Percentiles rank a stretch among this genome's conserved stretches.
Conservation (phyloP, 768 basidiomycete species). For the Ramaria sp. region DNA sequence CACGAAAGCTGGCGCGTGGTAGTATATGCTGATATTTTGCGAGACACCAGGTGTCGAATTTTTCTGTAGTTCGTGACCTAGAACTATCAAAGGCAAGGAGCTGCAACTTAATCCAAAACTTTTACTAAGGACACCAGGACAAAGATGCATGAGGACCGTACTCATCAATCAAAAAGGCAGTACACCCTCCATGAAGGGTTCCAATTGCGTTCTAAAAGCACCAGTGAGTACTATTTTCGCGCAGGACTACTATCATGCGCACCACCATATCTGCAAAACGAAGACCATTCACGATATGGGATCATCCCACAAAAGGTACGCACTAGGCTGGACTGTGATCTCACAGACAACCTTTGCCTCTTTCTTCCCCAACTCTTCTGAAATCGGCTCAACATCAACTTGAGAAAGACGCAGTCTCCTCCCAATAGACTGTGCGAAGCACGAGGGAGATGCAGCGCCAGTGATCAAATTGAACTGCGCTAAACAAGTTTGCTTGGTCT, state of each 20-base stretch:
- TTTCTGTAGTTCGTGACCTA: neutral
- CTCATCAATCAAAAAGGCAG: constrained; percentile 7
- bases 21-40: constrained; percentile 3
- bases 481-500: constrained; percentile 20
- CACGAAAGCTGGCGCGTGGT: constrained; percentile 4
- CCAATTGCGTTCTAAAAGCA: constrained; percentile 1
- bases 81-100: neutral
- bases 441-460: neutral
- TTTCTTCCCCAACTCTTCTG: constrained; percentile 31
- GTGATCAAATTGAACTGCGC: constrained; percentile 10
- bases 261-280: constrained; percentile 3
- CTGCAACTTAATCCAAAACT: neutral
- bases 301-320: neutral
- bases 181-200: constrained; percentile 3
- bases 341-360: constrained; percentile 40
- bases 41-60: neutral
- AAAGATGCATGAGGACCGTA: neutral
- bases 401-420: constrained; percentile 27
- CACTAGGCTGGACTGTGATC: constrained; percentile 33
- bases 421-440: constrained; percentile 8
- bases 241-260: neutral
- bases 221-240: neutral
- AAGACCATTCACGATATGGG: neutral
- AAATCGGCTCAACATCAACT: constrained; percentile 31
- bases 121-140: neutral